These are phyloP conservation scores for Leersia perrieri DNA, from an alignment of 176 grass and related monocot species.

Conservation along the genomic window DNA sequence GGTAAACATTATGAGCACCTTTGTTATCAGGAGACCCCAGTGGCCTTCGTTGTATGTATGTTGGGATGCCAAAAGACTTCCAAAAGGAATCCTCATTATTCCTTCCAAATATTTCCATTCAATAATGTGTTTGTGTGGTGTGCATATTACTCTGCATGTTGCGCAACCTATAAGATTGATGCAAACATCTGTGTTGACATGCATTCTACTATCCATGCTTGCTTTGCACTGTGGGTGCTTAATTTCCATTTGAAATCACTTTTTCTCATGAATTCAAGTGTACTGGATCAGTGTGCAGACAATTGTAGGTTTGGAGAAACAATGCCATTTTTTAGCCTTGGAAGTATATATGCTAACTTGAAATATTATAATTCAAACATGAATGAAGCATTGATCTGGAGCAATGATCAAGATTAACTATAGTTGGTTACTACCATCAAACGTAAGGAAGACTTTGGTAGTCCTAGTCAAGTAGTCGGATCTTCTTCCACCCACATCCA, in stretches of 20 bases:
- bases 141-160: not conserved
- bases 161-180: not conserved
- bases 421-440: no score
- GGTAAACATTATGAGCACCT: constrained; percentile 19
- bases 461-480: not conserved
- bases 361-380: no score
- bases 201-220: not conserved
- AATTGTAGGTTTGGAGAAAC: no score
- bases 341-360: no score
- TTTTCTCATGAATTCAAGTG: not conserved
- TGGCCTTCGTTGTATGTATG: constrained; percentile 32
- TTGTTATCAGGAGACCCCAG: not conserved
- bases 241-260: not conserved
- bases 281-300: no score
- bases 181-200: not conserved
- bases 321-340: no score
- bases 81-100: not conserved
- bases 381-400: no score
- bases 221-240: not conserved
- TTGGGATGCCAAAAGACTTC: constrained; percentile 1
- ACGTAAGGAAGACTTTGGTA: not conserved
- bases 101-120: constrained; percentile 3
- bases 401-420: no score
- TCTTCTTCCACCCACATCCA: not conserved
- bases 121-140: not conserved